Conservation (phyloP, 2,329 filamentous ascomycete species). For the Beauveria sp. region DNA sequence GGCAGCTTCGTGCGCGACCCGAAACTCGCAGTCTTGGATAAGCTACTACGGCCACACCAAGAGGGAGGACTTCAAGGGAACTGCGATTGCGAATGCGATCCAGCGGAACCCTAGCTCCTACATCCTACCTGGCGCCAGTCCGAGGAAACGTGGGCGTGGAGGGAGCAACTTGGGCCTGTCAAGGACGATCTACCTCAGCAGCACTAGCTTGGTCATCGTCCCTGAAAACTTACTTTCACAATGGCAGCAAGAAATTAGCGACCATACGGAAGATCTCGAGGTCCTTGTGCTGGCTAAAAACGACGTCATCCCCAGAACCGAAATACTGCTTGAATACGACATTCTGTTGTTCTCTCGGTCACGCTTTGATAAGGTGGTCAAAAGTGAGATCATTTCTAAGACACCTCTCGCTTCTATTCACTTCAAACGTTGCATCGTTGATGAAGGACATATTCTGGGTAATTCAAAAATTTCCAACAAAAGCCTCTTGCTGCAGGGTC, state of each 20-base stretch:
- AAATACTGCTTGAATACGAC: slow-evolving; percentile 59
- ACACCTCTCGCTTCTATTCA: slow-evolving; percentile 64
- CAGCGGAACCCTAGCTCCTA: slow-evolving; percentile 53
- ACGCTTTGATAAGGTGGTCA: slow-evolving; percentile 58
- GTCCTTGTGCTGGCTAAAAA: slow-evolving; percentile 55
- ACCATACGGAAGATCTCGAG: slow-evolving; percentile 62
- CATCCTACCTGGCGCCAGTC: slow-evolving; percentile 38
- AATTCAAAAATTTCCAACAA: slow-evolving; percentile 48
- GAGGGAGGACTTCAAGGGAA: slow-evolving; percentile 40
- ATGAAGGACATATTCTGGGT: slow-evolving; percentile 83
- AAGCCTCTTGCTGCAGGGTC: slow-evolving; percentile 45
- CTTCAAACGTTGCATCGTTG: slow-evolving; percentile 83
- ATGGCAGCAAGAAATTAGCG: slow-evolving; percentile 73
- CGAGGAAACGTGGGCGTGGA: slow-evolving; percentile 18
- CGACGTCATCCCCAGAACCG: slow-evolving; percentile 46
- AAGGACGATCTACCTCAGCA: slow-evolving; percentile 54
- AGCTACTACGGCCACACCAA: slow-evolving; percentile 48
- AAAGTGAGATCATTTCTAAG: slow-evolving; percentile 26
- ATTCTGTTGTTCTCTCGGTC: slow-evolving; percentile 69
- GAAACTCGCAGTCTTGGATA: slow-evolving; percentile 63
- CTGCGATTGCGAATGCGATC: slow-evolving; percentile 48
- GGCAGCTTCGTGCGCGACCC: slow-evolving; percentile 62
- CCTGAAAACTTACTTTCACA: slow-evolving; percentile 78
- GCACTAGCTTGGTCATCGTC: slow-evolving; percentile 69
- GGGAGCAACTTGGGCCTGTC: slow-evolving; percentile 22